Evolutionary conservation across 805 yeast genomes (phyloP), one percentile per base, ranked within the genome.

Genomic region (Wickerhamomyces silvicola): DNA sequence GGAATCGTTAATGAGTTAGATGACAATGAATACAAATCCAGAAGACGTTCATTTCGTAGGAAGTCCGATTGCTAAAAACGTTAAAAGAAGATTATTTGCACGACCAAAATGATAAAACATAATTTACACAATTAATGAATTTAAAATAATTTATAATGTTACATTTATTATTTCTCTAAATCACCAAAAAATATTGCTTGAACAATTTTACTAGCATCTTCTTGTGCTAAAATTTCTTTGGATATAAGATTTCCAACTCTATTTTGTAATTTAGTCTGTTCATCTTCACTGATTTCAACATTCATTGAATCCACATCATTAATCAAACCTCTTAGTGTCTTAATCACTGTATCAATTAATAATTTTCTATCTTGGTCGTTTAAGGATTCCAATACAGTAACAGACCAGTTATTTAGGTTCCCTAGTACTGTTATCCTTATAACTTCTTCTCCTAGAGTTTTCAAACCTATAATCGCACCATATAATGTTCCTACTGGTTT

Each of bases 401-500:
- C 65, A 11, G 76, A 65, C 98, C 98, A 92, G 36, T 78, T 75
- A 42, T 77, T 72, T 38, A 90, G 59, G 55, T 92, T 92, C 0
- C 96, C 96, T 23, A 90, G 64, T 33, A 92, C 68, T 1, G 85
- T 72, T 27, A 90, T 78, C 43, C 95, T 72, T 22, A 90, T 73
- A 8, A 92, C 94, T 57, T 92, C 97, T 5, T 78, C 65, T 4
- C 97, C 98, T 48, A 92, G 61, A 13, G 81, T 85, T 35, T 75
- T 72, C 48, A 92, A 69, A 6, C 97, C 98, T 30, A 75, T 71
- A 19, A 94, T 70, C 5, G 97, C 80, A 23, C 99, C 99, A 48
- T 82, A 92, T 40, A 87, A 86, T 0, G 97, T 86, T 2, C 95
- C 95, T 11, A 80, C 67, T 1, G 94, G 87, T 45, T 82, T 78